Percentiles rank a stretch among this genome's conserved stretches.
Evolutionary conservation across 352 stramenopile genomes (phyloP).

Genomic region (Pythium aphanidermatum): DNA sequence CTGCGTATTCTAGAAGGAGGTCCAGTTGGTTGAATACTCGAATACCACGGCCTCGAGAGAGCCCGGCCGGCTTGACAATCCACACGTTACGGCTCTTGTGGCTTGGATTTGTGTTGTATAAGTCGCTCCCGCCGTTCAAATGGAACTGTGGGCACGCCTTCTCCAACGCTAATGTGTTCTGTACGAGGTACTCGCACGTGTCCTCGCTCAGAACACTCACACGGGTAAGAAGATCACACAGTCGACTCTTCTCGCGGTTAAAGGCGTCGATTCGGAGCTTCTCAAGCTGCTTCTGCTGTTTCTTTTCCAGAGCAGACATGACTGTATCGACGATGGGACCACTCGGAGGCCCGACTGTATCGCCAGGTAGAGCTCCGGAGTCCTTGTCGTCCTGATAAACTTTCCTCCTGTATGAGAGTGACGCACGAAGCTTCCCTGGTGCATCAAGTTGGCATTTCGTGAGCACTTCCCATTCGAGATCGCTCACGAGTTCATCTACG

Average conservation of each 20-base stretch:
- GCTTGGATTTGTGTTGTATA: conserved; percentile 4
- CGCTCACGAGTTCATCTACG: conserved; percentile 50
- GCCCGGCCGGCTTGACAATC: conserved; percentile 91
- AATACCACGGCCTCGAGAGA: conserved; percentile 84
- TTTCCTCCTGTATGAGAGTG: conserved; percentile 49
- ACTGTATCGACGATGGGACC: conserved; percentile 30
- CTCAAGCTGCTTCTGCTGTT: conserved; percentile 31
- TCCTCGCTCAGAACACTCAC: conserved; percentile 27
- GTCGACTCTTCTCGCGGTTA: conserved; percentile 43
- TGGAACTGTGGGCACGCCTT: conserved; percentile 61
- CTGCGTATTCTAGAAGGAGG: conserved; percentile 74
- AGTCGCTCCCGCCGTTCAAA: conserved; percentile 54
- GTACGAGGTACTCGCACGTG: conserved; percentile 24
- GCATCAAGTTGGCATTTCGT: conserved; percentile 38
- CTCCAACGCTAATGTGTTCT: conserved; percentile 26
- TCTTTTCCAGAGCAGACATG: conserved; percentile 47
- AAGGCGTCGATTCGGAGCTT: conserved; percentile 38
- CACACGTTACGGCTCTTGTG: conserved; percentile 78
- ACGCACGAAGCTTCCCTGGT: conserved; percentile 38
- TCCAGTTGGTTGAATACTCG: conserved; percentile 83
- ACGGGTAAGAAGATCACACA: conserved; percentile 37
- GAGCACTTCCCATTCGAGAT: conserved; percentile 75
- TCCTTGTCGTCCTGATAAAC: conserved; percentile 36
- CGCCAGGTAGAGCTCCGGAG: conserved; percentile 15
- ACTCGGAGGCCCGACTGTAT: neutral